Base-by-base conservation (phyloP, 1,284 basidiomycete species). In the Cryptococcus sp. region DNA sequence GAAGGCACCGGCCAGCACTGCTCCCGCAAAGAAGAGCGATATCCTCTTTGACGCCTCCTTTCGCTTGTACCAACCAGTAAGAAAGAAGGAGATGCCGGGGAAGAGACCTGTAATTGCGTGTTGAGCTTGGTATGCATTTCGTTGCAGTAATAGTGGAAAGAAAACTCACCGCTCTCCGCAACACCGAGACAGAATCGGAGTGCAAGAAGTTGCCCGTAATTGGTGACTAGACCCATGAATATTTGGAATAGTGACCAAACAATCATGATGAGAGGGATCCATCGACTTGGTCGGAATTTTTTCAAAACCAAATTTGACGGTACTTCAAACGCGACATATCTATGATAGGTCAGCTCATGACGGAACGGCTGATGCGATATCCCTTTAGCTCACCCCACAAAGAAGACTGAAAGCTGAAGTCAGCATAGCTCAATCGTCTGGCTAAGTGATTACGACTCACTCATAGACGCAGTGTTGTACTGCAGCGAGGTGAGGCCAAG, bases 241-340 rank as follows among this genome's bases (percentile, higher is more conserved):
- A 72, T 73, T 46, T 78, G 76, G 64, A 78, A 71, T 53, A 77
- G 58, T 16, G 69, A 63, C 72, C 72, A 76, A 38, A 66, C 46
- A 54, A 75, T 62, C 68, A 74, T 74, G 49, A 72, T 75, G 45
- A 68, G 55, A 15, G 77, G 76, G 43, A 80, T 77, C 72, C 72
- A 80, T 50, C 73, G 69, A 22, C 70, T 76, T 0, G 78, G 74
- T 22, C 72, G 61, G 51, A 75, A 67, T 49, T 72, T 73, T 63
- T 81, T 81, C 47, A 82, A 67, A 20, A 81, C 69, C 4, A 81
- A 65, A 69, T 82, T 77, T 46, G 71, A 75, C 0, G 77, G 77
- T 15, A 81, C 73, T 59, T 81, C 80, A 46, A 80, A 75, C 15
- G 75, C 70, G 52, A 79, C 78, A 55, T 79, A 80, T 37, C 71